These are phyloP conservation scores for Cadophora gregata DNA, from an alignment of 2,329 filamentous ascomycete species.

Conservation along the genomic window DNA sequence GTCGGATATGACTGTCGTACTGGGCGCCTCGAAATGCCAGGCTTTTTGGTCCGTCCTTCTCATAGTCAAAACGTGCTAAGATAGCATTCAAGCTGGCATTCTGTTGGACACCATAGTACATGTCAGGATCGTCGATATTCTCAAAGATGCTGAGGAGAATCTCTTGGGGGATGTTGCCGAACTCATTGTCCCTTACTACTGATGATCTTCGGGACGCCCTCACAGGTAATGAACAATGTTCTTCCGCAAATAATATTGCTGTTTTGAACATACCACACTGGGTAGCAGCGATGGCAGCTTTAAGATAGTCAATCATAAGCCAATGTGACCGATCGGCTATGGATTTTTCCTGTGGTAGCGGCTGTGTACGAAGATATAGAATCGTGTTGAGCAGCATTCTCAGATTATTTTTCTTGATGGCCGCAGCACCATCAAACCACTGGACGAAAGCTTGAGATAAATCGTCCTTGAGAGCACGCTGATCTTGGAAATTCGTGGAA, in stretches of 20 bases:
- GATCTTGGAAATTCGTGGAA: constrained; percentile 66
- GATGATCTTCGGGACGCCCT: constrained; percentile 72
- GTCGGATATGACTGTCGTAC: constrained; percentile 82
- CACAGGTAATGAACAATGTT: constrained; percentile 62
- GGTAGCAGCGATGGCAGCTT: constrained; percentile 74
- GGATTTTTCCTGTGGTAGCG: constrained; percentile 75
- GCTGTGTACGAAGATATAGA: constrained; percentile 86
- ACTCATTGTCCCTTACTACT: constrained; percentile 50
- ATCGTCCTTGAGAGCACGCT: constrained; percentile 61
- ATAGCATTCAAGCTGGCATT: constrained; percentile 78
- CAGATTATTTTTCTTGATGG: constrained; percentile 63
- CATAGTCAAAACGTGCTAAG: constrained; percentile 83
- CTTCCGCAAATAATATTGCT: constrained; percentile 82
- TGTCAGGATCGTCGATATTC: constrained; percentile 93
- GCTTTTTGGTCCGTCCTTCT: constrained; percentile 84
- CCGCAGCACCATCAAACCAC: constrained; percentile 62
- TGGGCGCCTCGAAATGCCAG: constrained; percentile 90
- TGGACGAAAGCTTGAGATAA: constrained; percentile 70
- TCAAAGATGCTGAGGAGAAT: constrained; percentile 84
- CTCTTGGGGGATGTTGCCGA: constrained; percentile 60
- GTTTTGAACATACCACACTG: constrained; percentile 86
- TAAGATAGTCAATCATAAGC: constrained; percentile 81
- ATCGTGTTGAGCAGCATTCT: constrained; percentile 79
- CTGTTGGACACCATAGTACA: constrained; percentile 90
- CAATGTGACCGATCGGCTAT: constrained; percentile 80